Evolutionary conservation across 1,284 basidiomycete species (phyloP).

Genomic region (Afroboletus lepidellus): DNA sequence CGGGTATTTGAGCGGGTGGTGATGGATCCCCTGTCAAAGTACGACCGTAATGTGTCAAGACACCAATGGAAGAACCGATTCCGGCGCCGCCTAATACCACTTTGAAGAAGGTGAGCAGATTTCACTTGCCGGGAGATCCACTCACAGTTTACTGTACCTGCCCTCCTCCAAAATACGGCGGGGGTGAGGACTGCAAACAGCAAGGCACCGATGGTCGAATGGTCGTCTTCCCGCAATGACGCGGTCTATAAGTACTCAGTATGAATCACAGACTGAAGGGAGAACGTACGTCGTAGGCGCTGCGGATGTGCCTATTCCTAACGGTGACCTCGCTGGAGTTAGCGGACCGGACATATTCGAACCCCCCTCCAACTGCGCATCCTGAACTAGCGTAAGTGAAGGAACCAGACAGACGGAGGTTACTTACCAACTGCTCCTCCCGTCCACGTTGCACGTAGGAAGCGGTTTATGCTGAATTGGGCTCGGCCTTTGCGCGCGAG

Average conservation of each 20-base stretch:
- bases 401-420: neutral
- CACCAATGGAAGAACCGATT: constrained; percentile 59
- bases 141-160: constrained; percentile 54
- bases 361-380: constrained; percentile 41
- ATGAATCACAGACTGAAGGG: neutral
- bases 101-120: constrained; percentile 25
- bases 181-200: constrained; percentile 61
- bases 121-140: constrained; percentile 2
- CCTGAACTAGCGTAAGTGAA: constrained; percentile 21
- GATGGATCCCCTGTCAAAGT: constrained; percentile 52
- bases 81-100: constrained; percentile 70
- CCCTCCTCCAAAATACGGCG: constrained; percentile 67
- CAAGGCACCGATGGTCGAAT: constrained; percentile 66
- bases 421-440: constrained; percentile 52
- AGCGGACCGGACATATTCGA: constrained; percentile 45
- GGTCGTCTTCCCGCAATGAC: constrained; percentile 61
- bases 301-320: constrained; percentile 39
- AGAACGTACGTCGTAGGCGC: constrained; percentile 55
- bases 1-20: constrained; percentile 37
- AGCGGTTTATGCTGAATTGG: constrained; percentile 54
- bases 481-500: constrained; percentile 52
- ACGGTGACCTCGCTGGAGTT: constrained; percentile 41
- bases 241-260: constrained; percentile 41
- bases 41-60: constrained; percentile 53
- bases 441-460: constrained; percentile 68